A percentile compares a stretch with the other conserved stretches of the same genome.
Evolutionary conservation across 441 rosid genomes (phyloP).

Genomic region (Flueggea neowawraea): DNA sequence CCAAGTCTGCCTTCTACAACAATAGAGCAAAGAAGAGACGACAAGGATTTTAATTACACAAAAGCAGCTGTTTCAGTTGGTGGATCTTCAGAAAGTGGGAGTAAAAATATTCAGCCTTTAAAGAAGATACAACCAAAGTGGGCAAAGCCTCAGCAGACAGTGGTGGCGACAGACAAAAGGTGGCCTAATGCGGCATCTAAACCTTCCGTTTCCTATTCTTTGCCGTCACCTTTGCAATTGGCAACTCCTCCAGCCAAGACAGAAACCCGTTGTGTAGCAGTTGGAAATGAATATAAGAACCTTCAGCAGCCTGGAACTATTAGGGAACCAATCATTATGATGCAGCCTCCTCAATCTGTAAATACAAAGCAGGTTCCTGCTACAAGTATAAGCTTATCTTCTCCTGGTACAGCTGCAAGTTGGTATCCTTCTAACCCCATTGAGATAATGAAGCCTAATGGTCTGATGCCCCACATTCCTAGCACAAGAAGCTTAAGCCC

Average conservation of each 20-base stretch:
- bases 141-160: slow-evolving; percentile 60
- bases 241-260: slow-evolving; percentile 46
- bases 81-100: slow-evolving; percentile 31
- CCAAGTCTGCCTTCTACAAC: slow-evolving; percentile 21
- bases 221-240: slow-evolving; percentile 58
- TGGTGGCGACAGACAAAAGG: slow-evolving; percentile 48
- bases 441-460: slow-evolving; percentile 59
- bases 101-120: slow-evolving; percentile 50
- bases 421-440: slow-evolving; percentile 46
- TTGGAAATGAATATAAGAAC: slow-evolving; percentile 53
- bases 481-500: slow-evolving; percentile 40
- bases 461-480: slow-evolving; percentile 49
- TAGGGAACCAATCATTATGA: slow-evolving; percentile 63
- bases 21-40: slow-evolving; percentile 58
- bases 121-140: slow-evolving; percentile 56
- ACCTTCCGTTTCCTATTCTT: slow-evolving; percentile 45
- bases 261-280: slow-evolving; percentile 43
- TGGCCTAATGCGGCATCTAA: slow-evolving; percentile 50
- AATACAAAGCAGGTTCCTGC: slow-evolving; percentile 48
- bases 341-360: slow-evolving; percentile 71
- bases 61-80: slow-evolving; percentile 33
- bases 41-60: slow-evolving; percentile 58
- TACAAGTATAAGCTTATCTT: slow-evolving; percentile 42
- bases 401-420: slow-evolving; percentile 47
- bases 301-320: slow-evolving; percentile 42